phyloP scores from a whole-genome alignment of 306 rosid species.

The Pyrus communis region DNA sequence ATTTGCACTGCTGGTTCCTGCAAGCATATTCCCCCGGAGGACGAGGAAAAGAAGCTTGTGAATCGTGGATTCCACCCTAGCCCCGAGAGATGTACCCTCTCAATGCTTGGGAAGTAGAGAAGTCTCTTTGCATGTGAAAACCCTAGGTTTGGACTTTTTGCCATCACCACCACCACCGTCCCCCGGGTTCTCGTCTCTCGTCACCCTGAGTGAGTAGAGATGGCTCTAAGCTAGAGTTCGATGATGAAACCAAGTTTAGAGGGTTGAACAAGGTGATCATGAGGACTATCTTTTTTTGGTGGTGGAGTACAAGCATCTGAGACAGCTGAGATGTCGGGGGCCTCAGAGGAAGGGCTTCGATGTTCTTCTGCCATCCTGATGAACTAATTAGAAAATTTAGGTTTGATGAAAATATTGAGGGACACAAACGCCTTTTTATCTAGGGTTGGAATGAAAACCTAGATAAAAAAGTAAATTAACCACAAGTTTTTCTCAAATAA shows the following conservation, averaged over 20 bases:
- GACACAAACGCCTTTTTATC: conserved; percentile 19
- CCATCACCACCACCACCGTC: background rate
- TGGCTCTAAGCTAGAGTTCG: background rate
- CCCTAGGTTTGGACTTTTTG: conserved; percentile 12
- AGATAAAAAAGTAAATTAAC: background rate
- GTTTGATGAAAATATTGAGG: conserved; percentile 7
- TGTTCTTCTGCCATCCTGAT: background rate
- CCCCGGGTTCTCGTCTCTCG: background rate
- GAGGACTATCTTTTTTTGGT: background rate
- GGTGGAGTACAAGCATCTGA: background rate
- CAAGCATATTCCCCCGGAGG: background rate
- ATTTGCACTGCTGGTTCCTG: background rate
- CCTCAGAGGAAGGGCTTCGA: conserved; percentile 20
- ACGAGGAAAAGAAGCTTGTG: conserved; percentile 31
- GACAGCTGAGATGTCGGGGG: conserved; percentile 37
- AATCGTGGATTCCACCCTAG: conserved; percentile 49
- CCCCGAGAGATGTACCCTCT: conserved; percentile 37
- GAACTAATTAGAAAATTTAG: background rate
- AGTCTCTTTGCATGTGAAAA: conserved; percentile 46
- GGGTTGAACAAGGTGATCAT: conserved; percentile 20
- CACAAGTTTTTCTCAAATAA: background rate
- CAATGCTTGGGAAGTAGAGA: conserved; percentile 61
- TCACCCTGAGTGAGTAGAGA: no score
- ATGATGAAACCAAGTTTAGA: background rate
- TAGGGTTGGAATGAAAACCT: conserved; percentile 21